phyloP scores from a whole-genome alignment of 2,329 filamentous ascomycete species.

The Fusarium sp. region DNA sequence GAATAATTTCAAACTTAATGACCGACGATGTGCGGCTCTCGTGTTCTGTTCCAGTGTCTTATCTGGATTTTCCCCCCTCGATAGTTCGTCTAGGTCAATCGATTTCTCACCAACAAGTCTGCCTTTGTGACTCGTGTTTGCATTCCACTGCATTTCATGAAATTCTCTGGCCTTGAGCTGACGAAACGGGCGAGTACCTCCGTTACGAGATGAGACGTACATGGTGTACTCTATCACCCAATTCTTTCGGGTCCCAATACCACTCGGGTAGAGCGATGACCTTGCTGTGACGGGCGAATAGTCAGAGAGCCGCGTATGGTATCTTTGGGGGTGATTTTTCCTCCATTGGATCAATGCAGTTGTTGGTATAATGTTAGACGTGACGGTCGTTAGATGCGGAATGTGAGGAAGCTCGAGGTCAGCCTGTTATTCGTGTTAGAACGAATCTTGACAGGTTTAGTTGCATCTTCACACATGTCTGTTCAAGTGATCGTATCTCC shows the following conservation, averaged over 20 bases:
- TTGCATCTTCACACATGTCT: slow-evolving; percentile 55
- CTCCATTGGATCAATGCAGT: slow-evolving; percentile 56
- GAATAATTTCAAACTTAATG: slow-evolving; percentile 10
- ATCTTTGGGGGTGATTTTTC: slow-evolving; percentile 55
- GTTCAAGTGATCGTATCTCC: slow-evolving; percentile 61
- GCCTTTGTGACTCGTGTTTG: slow-evolving; percentile 48
- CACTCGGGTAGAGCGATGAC: slow-evolving; percentile 31
- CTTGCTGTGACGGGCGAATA: slow-evolving; percentile 45
- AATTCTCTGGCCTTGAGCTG: slow-evolving; percentile 58
- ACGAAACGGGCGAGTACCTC: slow-evolving; percentile 57
- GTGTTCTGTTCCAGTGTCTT: neutral
- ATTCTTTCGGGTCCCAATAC: slow-evolving; percentile 57
- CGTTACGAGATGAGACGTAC: slow-evolving; percentile 57
- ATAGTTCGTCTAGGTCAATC: slow-evolving; percentile 35
- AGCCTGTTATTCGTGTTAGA: slow-evolving; percentile 49
- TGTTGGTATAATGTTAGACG: slow-evolving; percentile 59
- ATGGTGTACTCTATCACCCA: slow-evolving; percentile 62
- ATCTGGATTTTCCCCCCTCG: slow-evolving; percentile 5
- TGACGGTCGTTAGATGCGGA: slow-evolving; percentile 63
- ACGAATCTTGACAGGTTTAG: neutral
- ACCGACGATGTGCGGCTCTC: slow-evolving; percentile 2
- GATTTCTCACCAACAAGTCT: slow-evolving; percentile 54
- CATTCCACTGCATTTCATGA: slow-evolving; percentile 60
- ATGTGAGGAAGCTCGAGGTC: slow-evolving; percentile 63
- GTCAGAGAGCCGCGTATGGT: slow-evolving; percentile 59